phyloP scores from a whole-genome alignment of 2,329 filamentous ascomycete species.

The Harringtonia lauricola region DNA sequence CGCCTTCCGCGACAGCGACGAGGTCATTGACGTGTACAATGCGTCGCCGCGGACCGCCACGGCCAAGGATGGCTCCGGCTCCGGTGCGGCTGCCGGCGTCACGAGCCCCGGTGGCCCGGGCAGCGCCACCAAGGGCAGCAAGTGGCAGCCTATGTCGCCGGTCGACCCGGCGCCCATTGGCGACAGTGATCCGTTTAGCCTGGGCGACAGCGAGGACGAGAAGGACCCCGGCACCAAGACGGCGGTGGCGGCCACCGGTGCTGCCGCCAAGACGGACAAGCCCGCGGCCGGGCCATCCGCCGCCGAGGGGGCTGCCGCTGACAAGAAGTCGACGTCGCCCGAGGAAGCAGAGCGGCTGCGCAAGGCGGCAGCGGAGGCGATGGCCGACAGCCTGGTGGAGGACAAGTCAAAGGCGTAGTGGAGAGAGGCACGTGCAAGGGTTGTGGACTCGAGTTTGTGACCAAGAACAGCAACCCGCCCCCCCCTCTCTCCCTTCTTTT shows the following conservation, averaged over 20 bases:
- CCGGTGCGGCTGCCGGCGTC: slow-evolving; percentile 17
- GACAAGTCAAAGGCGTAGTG: slow-evolving; percentile 11
- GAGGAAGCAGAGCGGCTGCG: slow-evolving; percentile 16
- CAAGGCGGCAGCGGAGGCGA: slow-evolving; percentile 16
- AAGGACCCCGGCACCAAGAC: slow-evolving; percentile 40
- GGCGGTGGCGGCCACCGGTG: too few species aligned
- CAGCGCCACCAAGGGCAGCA: slow-evolving; percentile 69
- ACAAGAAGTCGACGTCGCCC: slow-evolving; percentile 4
- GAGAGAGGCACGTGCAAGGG: not conserved
- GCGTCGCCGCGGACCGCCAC: slow-evolving; percentile 41
- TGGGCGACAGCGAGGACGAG: slow-evolving; percentile 93
- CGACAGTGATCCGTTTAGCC: slow-evolving; percentile 91
- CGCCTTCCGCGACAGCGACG: slow-evolving; percentile 54
- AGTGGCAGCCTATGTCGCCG: slow-evolving; percentile 89
- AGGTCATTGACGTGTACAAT: slow-evolving; percentile 67
- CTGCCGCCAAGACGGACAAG: slow-evolving; percentile 29
- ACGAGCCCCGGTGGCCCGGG: slow-evolving; percentile 17
- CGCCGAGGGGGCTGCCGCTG: not conserved
- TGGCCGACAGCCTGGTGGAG: slow-evolving; percentile 16
- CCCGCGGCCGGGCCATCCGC: not conserved
- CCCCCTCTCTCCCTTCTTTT: too few species aligned
- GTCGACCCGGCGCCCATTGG: slow-evolving; percentile 76
- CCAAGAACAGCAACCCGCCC: too few species aligned
- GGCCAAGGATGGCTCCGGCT: slow-evolving; percentile 37
- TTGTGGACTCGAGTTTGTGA: too few species aligned